These are phyloP conservation scores for Colletotrichum tamarilloi DNA, from an alignment of 2,329 filamentous ascomycete genomes.

Conservation along the genomic window DNA sequence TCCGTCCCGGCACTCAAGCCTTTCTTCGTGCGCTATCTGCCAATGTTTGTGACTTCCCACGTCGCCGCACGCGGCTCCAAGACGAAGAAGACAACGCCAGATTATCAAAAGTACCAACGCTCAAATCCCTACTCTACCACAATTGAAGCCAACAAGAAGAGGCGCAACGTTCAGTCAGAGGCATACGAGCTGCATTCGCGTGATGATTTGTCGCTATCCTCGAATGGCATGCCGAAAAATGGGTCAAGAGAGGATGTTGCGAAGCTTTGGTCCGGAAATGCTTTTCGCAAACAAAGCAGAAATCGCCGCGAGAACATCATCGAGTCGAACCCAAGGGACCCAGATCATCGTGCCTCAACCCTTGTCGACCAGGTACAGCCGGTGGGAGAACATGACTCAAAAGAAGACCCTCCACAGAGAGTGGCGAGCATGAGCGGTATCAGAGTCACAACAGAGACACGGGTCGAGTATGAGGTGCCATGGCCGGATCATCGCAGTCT, in stretches of 20 bases:
- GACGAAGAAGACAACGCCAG: neutral
- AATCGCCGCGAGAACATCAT: neutral
- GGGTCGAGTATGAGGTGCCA: conserved; percentile 17
- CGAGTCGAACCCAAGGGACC: neutral
- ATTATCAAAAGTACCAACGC: conserved; percentile 10
- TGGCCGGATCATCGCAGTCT: neutral
- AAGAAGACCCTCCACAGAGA: neutral
- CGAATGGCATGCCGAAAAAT: conserved; percentile 5
- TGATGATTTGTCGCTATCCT: conserved; percentile 12
- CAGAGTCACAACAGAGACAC: conserved; percentile 28
- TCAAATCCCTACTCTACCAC: conserved; percentile 17
- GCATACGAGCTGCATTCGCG: conserved; percentile 34
- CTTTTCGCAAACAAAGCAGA: conserved; percentile 3
- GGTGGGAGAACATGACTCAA: neutral
- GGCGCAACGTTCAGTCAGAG: conserved; percentile 30
- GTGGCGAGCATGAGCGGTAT: conserved; percentile 10
- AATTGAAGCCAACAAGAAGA: conserved; percentile 30
- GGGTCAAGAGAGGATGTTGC: conserved; percentile 14
- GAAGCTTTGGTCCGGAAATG: conserved; percentile 29
- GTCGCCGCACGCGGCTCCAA: neutral
- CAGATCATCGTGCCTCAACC: neutral
- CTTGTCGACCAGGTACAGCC: neutral
- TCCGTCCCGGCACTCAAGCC: conserved; percentile 37
- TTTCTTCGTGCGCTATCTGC: conserved; percentile 37
- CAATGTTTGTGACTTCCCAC: conserved; percentile 27